Evolutionary conservation across 768 basidiomycete species (phyloP), one percentile per base, ranked within the genome.

Genomic region (Xerocomus spinulosus): DNA sequence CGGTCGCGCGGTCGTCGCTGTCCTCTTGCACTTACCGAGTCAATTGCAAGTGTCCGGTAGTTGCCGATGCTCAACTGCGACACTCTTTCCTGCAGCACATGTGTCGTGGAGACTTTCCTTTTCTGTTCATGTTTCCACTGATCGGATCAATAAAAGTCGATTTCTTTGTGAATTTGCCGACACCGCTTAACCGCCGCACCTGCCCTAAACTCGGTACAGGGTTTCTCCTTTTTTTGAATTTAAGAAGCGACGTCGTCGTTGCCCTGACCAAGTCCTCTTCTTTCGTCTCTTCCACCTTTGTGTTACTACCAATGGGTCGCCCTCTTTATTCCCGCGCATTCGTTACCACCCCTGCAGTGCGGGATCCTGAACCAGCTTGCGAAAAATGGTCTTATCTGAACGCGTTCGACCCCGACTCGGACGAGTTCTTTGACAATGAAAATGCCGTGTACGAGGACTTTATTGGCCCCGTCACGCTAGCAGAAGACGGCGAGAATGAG

Each of bases 361-460:
- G 71, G 43, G 75, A 79, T 48, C 72, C 73, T 45, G 75, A 79
- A 52, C 46, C 53, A 9, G 50, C 37, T 15, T 81, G 70, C 72
- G 72, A 79, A 62, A 79, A 69, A 62, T 88, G 85, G 84, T 78
- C 80, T 47, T 66, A 72, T 52, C 73, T 72, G 66, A 84, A 85
- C 60, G 72, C 78, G 9, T 88, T 88, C 63, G 85, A 88, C 65
- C 86, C 86, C 5, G 86, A 88, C 65, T 81, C 84, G n/a, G 84
- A 87, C 57, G 85, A 85, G 54, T 87, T 87, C 60, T 83, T 84
- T 60, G 70, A 68, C 49, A 68, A 68, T 44, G 82, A 82, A 28
- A 75, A 82, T 50, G 68, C 70, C 12, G 74, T 75, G 40, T 81
- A 79, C 66, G 86, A 88, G 73, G 79, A 78, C 53, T 82, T 85